Evolutionary conservation across 495 filamentous ascomycete genomes (phyloP).

Genomic region (Penicillium turbatum): DNA sequence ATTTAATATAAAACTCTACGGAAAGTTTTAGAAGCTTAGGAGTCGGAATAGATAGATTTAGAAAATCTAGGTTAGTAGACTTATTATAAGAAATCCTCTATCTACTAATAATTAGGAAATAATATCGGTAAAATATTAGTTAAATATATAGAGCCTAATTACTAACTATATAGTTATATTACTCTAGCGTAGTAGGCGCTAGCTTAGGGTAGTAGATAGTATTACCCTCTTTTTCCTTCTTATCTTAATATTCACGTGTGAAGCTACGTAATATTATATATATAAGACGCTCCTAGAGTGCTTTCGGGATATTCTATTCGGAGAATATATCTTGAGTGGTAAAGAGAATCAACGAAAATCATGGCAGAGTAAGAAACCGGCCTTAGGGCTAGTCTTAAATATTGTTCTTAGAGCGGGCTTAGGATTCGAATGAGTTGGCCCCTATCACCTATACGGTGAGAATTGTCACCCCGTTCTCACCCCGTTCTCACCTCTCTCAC

Average conservation of each 20-base stretch:
- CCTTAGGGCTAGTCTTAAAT: background rate
- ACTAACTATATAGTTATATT: slow-evolving; percentile 9
- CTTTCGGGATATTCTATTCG: background rate
- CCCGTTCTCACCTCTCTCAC: no score
- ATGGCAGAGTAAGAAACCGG: background rate
- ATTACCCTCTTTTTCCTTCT: slow-evolving; percentile 13
- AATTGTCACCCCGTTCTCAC: background rate
- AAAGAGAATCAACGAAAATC: background rate
- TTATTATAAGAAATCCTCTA: background rate
- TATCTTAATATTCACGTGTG: slow-evolving; percentile 12
- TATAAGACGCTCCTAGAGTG: slow-evolving; percentile 7
- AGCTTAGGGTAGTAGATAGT: slow-evolving; percentile 9
- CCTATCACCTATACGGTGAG: background rate
- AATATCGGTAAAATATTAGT: background rate
- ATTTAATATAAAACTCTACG: no score
- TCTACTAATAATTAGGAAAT: background rate
- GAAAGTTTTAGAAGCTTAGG: no score
- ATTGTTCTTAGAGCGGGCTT: background rate
- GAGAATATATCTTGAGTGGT: background rate
- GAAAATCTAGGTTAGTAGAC: background rate
- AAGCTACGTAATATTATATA: slow-evolving; percentile 18
- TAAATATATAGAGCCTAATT: slow-evolving; percentile 15
- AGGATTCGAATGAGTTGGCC: background rate
- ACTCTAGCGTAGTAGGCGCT: slow-evolving; percentile 13
- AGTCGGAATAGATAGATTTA: background rate